Percentiles rank a stretch among this genome's conserved stretches.
These are phyloP conservation scores for Sugiyamaella lignohabitans DNA, from an alignment of 805 yeast genomes.

Conservation along the genomic window DNA sequence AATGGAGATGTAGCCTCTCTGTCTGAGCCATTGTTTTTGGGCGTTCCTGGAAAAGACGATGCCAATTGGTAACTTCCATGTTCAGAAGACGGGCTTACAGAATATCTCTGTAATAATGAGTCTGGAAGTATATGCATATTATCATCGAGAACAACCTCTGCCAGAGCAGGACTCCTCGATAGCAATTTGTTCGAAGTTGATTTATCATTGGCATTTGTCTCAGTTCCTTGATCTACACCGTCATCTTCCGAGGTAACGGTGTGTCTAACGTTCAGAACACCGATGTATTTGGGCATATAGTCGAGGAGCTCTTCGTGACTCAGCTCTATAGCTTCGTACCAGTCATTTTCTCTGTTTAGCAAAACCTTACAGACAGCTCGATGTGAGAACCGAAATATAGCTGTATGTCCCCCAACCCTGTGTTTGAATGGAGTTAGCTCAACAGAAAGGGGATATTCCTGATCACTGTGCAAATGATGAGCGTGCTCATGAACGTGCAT, in stretches of 20 bases:
- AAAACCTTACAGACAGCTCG: constrained; percentile 92
- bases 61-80: constrained; percentile 5
- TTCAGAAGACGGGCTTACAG: constrained; percentile 38
- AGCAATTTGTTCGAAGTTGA: constrained; percentile 20
- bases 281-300: constrained; percentile 92
- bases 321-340: constrained; percentile 85
- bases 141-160: constrained; percentile 84
- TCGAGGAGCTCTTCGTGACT: constrained; percentile 67
- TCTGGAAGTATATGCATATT: constrained; percentile 88
- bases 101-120: constrained; percentile 60
- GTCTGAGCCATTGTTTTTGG: background rate
- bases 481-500: background rate
- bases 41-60: constrained; percentile 6
- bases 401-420: constrained; percentile 98
- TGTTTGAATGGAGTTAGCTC: constrained; percentile 87
- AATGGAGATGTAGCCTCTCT: constrained; percentile 22
- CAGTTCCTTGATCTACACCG: constrained; percentile 6
- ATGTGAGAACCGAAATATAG: constrained; percentile 84
- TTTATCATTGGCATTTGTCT: constrained; percentile 13
- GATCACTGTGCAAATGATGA: background rate
- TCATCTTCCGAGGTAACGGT: constrained; percentile 34
- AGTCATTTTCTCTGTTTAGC: constrained; percentile 79
- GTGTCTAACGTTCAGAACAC: constrained; percentile 88
- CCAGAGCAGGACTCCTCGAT: constrained; percentile 37
- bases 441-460: constrained; percentile 52